Base-by-base conservation (phyloP, 192 early-diverging fungal species). In the Geranomyces michiganensis region DNA sequence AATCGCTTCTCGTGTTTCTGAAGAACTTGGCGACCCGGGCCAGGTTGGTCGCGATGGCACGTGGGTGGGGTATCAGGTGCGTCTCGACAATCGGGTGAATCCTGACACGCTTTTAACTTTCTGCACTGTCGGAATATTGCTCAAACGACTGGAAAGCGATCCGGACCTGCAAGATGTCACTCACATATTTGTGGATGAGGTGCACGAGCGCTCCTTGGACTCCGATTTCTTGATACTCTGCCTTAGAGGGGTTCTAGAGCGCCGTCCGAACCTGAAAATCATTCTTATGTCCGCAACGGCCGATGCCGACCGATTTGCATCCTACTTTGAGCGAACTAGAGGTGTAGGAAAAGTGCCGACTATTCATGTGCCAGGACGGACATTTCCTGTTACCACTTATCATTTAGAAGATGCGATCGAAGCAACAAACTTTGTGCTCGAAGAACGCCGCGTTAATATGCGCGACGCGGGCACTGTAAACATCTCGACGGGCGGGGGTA, bases 271-370 rank as follows among this genome's bases (percentile, higher is more conserved):
- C 63, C 62, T 73, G 29, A 86, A 72, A 60, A 31, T 88, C 45
- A 80, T 92, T 59, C 68, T 92, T 12, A 92, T 93, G 91, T 87
- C 85, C 76, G 90, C 90, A 14, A 94, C 91, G 2, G 85, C 89
- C 1, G 87, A 93, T 43, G 85, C 90, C 9, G 65, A 76, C 10
- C 66, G 74, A 26, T 86, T 86, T 78, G 59, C 69, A 26, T 36
- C 47, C 0, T 86, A 86, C 49, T 86, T 86, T 67, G 73, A 80
- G 14, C 36, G 46, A 27, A 64, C 67, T 0, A 21, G 55, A 31
- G 64, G 56, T 12, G 13, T 47, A 12, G 44, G 65, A 14, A 19
- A 62, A 53, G 68, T 75, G 1, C 65, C 75, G 24, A 71, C 64
- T 59, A 22, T 91, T 78, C 19, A 22, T 36, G 61, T 94, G 84